These are phyloP conservation scores for Malus domestica DNA, from an alignment of 306 rosid species.

Conservation along the genomic window DNA sequence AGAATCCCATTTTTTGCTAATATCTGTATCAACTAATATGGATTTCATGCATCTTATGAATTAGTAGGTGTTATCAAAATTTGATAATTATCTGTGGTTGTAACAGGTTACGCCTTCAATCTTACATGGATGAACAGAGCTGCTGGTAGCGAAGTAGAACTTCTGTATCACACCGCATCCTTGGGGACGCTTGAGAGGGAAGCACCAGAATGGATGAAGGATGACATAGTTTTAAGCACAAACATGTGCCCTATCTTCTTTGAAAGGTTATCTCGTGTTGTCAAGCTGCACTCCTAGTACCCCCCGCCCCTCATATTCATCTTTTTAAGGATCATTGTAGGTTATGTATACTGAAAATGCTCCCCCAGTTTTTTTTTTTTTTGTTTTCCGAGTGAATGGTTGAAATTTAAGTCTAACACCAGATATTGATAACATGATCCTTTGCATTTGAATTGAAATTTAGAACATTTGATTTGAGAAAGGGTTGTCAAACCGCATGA, in stretches of 20 bases:
- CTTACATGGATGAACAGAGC: conserved; percentile 54
- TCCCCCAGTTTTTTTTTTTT: no score
- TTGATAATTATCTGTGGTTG: conserved; percentile 13
- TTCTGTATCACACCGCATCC: conserved; percentile 51
- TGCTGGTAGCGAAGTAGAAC: conserved; percentile 48
- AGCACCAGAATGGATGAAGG: conserved; percentile 96
- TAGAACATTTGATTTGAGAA: no score
- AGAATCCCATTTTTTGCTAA: neutral
- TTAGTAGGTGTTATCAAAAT: neutral
- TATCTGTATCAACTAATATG: neutral
- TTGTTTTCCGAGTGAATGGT: no score
- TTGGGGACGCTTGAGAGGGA: conserved; percentile 78
- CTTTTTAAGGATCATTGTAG: neutral
- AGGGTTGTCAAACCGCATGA: no score
- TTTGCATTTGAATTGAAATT: no score
- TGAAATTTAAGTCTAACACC: no score
- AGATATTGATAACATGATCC: no score
- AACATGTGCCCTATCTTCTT: conserved; percentile 79
- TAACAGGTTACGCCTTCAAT: conserved; percentile 72
- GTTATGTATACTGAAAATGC: no score
- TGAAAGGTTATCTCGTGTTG: conserved; percentile 53
- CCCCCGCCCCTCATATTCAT: neutral
- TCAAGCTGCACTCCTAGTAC: conserved; percentile 34
- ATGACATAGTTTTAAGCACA: conserved; percentile 68
- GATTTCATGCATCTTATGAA: neutral